A percentile compares a stretch with the other conserved stretches of the same genome.
These are phyloP conservation scores for Gaeumannomyces sp. DNA, from an alignment of 2,329 filamentous ascomycete species.

Conservation along the genomic window DNA sequence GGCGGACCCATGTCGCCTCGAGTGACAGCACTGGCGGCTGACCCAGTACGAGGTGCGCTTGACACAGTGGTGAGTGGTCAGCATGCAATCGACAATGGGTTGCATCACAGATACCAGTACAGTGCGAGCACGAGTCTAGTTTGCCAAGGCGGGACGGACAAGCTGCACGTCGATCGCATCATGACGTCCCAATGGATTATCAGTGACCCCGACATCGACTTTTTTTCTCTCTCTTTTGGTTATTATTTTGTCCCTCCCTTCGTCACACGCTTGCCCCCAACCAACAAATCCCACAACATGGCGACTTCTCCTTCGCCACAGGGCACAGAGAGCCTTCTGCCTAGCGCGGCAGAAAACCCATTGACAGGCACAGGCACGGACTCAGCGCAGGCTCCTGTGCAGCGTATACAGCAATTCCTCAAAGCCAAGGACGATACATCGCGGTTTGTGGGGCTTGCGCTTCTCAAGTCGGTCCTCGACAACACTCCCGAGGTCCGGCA, in stretches of 20 bases:
- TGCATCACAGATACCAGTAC: background rate
- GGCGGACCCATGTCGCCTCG: background rate
- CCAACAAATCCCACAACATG: background rate
- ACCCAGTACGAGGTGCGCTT: background rate
- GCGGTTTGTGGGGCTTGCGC: slow-evolving; percentile 60
- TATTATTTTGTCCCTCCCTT: background rate
- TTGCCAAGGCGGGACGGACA: background rate
- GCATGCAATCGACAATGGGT: too few relatives aligned
- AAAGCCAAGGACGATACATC: slow-evolving; percentile 59
- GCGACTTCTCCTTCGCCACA: background rate
- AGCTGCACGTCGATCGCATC: background rate
- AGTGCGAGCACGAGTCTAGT: background rate
- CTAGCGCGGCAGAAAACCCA: too few relatives aligned
- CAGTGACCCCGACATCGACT: background rate
- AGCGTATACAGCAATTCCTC: slow-evolving; percentile 50
- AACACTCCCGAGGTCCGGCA: slow-evolving; percentile 46
- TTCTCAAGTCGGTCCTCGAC: slow-evolving; percentile 61
- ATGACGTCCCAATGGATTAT: background rate
- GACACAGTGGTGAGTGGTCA: background rate
- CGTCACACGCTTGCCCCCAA: background rate
- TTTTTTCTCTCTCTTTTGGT: background rate
- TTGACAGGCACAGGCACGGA: background rate
- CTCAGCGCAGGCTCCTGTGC: slow-evolving; percentile 22
- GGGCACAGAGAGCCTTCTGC: background rate
- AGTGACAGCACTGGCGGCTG: background rate